phyloP scores from a whole-genome alignment of 495 filamentous ascomycete species.

The Aspergillus campestris region DNA sequence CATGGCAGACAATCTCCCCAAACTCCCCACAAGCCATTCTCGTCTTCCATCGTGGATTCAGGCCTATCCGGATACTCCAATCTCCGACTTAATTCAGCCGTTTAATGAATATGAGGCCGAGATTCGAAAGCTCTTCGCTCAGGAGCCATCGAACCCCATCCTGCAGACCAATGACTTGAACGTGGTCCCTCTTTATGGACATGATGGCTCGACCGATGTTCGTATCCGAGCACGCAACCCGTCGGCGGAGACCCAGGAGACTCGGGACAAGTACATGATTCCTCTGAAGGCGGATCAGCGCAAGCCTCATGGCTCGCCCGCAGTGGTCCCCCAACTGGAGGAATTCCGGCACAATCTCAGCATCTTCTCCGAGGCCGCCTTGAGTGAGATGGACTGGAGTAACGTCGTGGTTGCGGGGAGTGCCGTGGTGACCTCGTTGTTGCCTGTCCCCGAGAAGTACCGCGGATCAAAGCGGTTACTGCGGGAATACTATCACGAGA shows the following conservation, averaged over 20 bases:
- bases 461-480: slow-evolving; percentile 50
- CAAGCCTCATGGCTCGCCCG: slow-evolving; percentile 50
- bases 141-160: slow-evolving; percentile 50
- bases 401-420: slow-evolving; percentile 73
- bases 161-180: slow-evolving; percentile 57
- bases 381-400: slow-evolving; percentile 62
- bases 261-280: slow-evolving; percentile 64
- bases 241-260: slow-evolving; percentile 46
- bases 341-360: slow-evolving; percentile 71
- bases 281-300: slow-evolving; percentile 50
- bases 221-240: slow-evolving; percentile 57
- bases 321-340: slow-evolving; percentile 52
- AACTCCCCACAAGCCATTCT: slow-evolving; percentile 30
- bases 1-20: slow-evolving; percentile 23
- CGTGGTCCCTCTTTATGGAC: slow-evolving; percentile 59
- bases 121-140: slow-evolving; percentile 63
- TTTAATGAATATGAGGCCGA: slow-evolving; percentile 61
- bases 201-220: slow-evolving; percentile 42
- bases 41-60: slow-evolving; percentile 37
- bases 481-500: slow-evolving; percentile 70
- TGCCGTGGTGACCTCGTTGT: slow-evolving; percentile 62
- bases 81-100: slow-evolving; percentile 53
- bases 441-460: slow-evolving; percentile 61
- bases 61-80: slow-evolving; percentile 41
- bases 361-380: slow-evolving; percentile 62